Percentiles rank a stretch among this genome's conserved stretches.
Evolutionary conservation across 805 yeast species (phyloP).

Genomic region (Metschnikowia peoriensis): DNA sequence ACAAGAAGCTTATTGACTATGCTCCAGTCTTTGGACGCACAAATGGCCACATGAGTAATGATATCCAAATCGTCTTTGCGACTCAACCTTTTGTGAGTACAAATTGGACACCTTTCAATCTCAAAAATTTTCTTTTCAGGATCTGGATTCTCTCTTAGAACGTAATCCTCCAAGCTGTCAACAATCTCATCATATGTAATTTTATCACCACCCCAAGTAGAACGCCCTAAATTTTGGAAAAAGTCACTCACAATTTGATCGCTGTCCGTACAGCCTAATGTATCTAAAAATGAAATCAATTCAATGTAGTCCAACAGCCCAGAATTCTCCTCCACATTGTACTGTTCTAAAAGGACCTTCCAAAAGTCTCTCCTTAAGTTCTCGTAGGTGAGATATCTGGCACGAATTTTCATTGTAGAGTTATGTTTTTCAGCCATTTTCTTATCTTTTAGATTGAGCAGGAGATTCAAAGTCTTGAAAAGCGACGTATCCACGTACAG

Average conservation of each 20-base stretch:
- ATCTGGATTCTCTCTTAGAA: constrained; percentile 17
- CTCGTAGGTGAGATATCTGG: constrained; percentile 65
- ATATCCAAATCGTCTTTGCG: constrained; percentile 61
- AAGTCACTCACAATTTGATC: constrained; percentile 55
- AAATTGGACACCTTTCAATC: constrained; percentile 76
- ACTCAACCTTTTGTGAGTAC: constrained; percentile 58
- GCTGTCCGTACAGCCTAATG: constrained; percentile 52
- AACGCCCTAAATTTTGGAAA: constrained; percentile 44
- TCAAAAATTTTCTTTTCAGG: constrained; percentile 47
- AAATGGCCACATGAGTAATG: constrained; percentile 83
- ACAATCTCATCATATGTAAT: constrained; percentile 46
- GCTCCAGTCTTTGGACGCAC: constrained; percentile 77
- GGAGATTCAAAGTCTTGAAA: constrained; percentile 41
- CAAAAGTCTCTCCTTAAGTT: constrained; percentile 67
- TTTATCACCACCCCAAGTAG: constrained; percentile 54
- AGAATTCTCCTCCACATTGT: constrained; percentile 38
- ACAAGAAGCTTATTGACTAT: constrained; percentile 61
- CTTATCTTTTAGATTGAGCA: constrained; percentile 29
- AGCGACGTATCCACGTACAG: constrained; percentile 38
- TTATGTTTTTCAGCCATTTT: constrained; percentile 37
- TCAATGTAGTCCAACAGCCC: constrained; percentile 54
- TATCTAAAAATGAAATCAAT: constrained; percentile 60
- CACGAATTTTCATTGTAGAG: constrained; percentile 59
- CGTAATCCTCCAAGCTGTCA: constrained; percentile 45
- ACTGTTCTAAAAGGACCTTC: constrained; percentile 58